Base-by-base conservation (phyloP, 1,284 basidiomycete genomes). In the Vanrija sp. region DNA sequence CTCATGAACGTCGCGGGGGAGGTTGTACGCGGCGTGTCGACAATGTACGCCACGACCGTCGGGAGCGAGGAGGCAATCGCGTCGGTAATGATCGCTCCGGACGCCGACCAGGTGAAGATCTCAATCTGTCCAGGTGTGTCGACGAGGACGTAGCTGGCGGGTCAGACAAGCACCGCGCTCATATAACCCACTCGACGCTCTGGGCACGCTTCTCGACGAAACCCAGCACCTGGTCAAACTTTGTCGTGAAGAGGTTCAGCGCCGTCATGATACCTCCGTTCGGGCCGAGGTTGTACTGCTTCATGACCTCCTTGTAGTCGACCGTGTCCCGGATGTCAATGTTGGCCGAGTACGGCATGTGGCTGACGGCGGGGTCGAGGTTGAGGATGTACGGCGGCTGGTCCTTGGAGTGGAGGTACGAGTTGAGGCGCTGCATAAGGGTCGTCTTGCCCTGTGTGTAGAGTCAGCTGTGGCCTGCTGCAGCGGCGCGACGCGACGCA, bases 91-190 rank as follows among this genome's bases (percentile, higher is more conserved):
- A 99, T 98, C 4, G 94, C 87, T 3, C 96, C 96, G 28, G 93
- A 97, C 1, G 96, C 96, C 0, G 93, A 97, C 96, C 96, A 99
- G 44, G 96, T 99, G 71, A 99, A 99, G 69, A 98, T 98, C 77
- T 99, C 96, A 68, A 99, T 99, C 78, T 99, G 96, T 6, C 96
- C 96, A 3, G 96, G 96, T 0, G 96, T 99, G 70, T 99, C 96
- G 34, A 98, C 80, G 43, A 99, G 86, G 54, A 98, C 84, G 78
- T 98, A 87, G 66, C 92, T 95, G 25, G 23, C 3, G 5, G 21
- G 50, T 21, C 21, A 14, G 43, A 44, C 12, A 28, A 38, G 45
- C 6, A 40, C 12, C 9, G 2, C 9, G 1, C 18, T 29, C n/a
- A n/a, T n/a, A n/a, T 9, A 10, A 78, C 87, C 76, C 69, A 95